Percentiles rank a stretch among this genome's conserved stretches.
phyloP scores from a whole-genome alignment of 2,329 filamentous ascomycete species.

The Sphaerulina vaccinii region DNA sequence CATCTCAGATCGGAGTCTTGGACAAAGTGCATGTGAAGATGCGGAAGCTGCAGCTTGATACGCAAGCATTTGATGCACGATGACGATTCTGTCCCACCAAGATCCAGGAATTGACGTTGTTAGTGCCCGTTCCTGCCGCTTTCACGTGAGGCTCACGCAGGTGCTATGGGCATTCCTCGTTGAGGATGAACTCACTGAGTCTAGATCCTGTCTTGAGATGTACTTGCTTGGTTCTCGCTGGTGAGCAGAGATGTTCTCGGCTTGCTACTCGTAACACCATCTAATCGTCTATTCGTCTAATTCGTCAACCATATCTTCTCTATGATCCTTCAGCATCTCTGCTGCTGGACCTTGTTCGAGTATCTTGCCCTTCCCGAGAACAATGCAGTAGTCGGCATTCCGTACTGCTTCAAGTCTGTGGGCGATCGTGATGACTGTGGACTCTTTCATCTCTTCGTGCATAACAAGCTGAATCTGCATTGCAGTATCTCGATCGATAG shows the following conservation, averaged over 20 bases:
- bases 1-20: too few relatives aligned
- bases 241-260: too few relatives aligned
- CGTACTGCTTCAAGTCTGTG: constrained; percentile 63
- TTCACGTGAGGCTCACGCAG: not conserved
- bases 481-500: constrained; percentile 63
- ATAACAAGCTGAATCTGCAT: constrained; percentile 55
- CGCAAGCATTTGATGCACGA: constrained; percentile 2
- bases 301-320: constrained; percentile 13
- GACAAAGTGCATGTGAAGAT: too few relatives aligned
- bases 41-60: not conserved
- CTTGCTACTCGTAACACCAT: not conserved
- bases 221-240: too few relatives aligned
- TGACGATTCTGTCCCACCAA: constrained; percentile 4
- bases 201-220: too few relatives aligned
- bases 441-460: constrained; percentile 56
- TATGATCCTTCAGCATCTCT: constrained; percentile 29
- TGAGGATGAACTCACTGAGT: too few relatives aligned
- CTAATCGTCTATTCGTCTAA: constrained; percentile 3
- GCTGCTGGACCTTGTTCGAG: constrained; percentile 38
- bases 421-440: constrained; percentile 65
- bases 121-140: not conserved
- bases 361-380: constrained; percentile 53
- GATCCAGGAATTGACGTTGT: not conserved
- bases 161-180: too few relatives aligned
- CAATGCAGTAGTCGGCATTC: constrained; percentile 57